phyloP scores from a whole-genome alignment of 805 yeast genomes.

The Saturnispora bothae region DNA sequence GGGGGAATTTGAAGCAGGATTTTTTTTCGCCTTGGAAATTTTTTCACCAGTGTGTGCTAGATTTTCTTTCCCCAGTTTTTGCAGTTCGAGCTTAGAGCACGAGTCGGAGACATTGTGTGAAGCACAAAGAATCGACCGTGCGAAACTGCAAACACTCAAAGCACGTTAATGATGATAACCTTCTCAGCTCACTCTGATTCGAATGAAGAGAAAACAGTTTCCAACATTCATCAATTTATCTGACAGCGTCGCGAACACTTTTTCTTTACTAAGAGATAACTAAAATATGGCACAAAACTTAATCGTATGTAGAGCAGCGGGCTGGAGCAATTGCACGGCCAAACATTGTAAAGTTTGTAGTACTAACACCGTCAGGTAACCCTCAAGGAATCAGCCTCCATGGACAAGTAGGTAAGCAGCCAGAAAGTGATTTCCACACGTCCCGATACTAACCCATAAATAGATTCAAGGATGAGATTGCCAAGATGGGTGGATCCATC shows the following conservation, averaged over 20 bases:
- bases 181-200: slow-evolving; percentile 51
- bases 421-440: too few species aligned
- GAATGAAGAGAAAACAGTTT: slow-evolving; percentile 38
- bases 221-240: slow-evolving; percentile 40
- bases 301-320: slow-evolving; percentile 4
- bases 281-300: too few species aligned
- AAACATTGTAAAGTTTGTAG: too few species aligned
- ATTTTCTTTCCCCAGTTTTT: too few species aligned
- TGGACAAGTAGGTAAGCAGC: slow-evolving; percentile 7
- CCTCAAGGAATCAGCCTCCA: slow-evolving; percentile 5
- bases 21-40: too few species aligned
- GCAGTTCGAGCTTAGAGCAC: too few species aligned
- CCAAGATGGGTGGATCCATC: slow-evolving; percentile 48
- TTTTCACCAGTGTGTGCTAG: too few species aligned
- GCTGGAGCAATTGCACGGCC: too few species aligned
- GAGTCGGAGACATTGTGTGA: too few species aligned
- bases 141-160: neutral
- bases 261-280: too few species aligned
- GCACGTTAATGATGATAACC: slow-evolving; percentile 40
- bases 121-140: neutral
- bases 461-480: slow-evolving; percentile 37
- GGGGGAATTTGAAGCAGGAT: too few species aligned
- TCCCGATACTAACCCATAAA: slow-evolving; percentile 2
- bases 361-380: slow-evolving; percentile 6
- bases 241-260: slow-evolving; percentile 17